Base-by-base conservation (phyloP, 768 basidiomycete species). In the Tylopilus felleus region DNA sequence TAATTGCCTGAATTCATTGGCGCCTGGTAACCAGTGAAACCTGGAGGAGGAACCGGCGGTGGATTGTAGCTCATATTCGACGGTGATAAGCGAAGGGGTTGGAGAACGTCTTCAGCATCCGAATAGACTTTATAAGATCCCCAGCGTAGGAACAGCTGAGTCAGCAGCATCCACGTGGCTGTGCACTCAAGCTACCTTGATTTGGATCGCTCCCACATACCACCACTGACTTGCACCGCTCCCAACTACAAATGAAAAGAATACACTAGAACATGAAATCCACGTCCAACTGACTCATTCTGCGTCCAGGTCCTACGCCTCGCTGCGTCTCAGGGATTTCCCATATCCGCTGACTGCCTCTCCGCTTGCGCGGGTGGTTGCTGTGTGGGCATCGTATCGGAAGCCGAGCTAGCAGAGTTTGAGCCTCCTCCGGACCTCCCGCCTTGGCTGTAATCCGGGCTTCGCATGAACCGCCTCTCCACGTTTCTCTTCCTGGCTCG, bases 41-140 rank as follows among this genome's bases (percentile, higher is more conserved):
- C 76, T 2, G 86, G 86, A 2, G 86, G 86, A 44, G 75, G 76
- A 13, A 79, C 36, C 7, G 36, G 36, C 2, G 33, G 68, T 49
- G 85, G 79, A 73, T 85, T 83, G 44, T 77, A 74, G 70, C 77
- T 84, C 85, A 84, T 86, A n/a, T 29, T 8, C 71, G 62, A 41
- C 53, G 48, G 36, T 14, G 60, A 66, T 62, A 65, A 62, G 51
- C 53, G 60, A 51, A 19, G 33, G 4, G 36, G 16, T 31, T 36
- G 42, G 56, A 44, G 44, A 38, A 54, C 47, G 53, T 53, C 61
- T 49, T 47, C 36, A 38, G 35, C 35, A 35, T n/a, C 36, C 36
- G 36, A 19, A 38, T 19, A 19, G 7, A n/a, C 36, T 38, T 38
- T 38, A 38, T 38, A 36, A 38, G 10, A 60, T 56, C 49, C 49